Evolutionary conservation across 108 stramenopile genomes (phyloP), one percentile per base, ranked within the genome.

Genomic region (Cyclotella sp.): DNA sequence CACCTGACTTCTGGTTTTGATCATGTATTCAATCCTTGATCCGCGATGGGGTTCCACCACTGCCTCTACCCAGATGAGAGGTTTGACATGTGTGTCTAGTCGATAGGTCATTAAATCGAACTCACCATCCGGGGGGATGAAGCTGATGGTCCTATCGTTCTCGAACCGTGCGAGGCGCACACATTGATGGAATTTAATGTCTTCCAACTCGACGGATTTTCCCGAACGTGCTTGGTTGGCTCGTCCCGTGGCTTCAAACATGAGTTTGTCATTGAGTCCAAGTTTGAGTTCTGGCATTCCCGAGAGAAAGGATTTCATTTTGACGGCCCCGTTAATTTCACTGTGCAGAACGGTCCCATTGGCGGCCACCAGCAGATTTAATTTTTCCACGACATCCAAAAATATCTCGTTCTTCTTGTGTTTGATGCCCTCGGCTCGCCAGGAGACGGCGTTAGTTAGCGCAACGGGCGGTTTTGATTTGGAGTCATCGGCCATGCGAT

Each of bases 241-340:
- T 21, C 91, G 57, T 15, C 95, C 95, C 3, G 94, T 78, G 7
- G 94, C 93, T 76, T 99, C 97, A 87, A 99, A 98, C 75, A 99
- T 96, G 39, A 98, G 88, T 82, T 99, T 99, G 77, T 99, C 99
- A 73, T 99, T 99, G 47, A 99, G 82, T 52, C 99, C 99, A 29
- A 99, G 95, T 86, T 99, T 99, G 26, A 98, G 90, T 55, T 99
- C 98, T 12, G 99, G 99, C 98, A 99, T 99, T 27, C 99, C 99
- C 0, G 90, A 91, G 67, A 99, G 81, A 54, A 98, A 99, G 11
- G 96, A 97, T 78, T 91, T 94, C 97, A 98, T 96, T 70, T 95
- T 91, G 28, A 99, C 88, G 3, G 95, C 93, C 13, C 97, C 98
- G 19, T 90, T 85, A 47, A 96, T 96, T 69, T 97, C 97, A 29